A percentile compares a stretch with the other conserved stretches of the same genome.
These are phyloP conservation scores for Trichoderma brevicompactum DNA, from an alignment of 2,329 filamentous ascomycete species.

Conservation along the genomic window DNA sequence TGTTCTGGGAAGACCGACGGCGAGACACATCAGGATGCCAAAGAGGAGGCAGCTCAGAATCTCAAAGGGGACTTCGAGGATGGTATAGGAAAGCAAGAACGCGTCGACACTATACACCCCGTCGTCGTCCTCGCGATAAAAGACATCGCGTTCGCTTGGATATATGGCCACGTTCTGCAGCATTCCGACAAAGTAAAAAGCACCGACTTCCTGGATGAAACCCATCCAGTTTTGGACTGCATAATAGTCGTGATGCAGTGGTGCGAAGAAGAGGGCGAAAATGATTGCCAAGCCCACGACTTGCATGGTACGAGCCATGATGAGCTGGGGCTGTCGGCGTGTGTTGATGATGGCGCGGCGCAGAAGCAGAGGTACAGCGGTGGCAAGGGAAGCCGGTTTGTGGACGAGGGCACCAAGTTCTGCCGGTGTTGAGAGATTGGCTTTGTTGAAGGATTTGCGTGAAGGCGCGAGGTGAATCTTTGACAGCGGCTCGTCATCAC, in stretches of 20 bases:
- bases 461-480: slow-evolving; percentile 33
- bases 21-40: slow-evolving; percentile 65
- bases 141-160: slow-evolving; percentile 72
- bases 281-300: slow-evolving; percentile 66
- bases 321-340: slow-evolving; percentile 65
- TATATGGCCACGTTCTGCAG: slow-evolving; percentile 78
- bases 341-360: slow-evolving; percentile 71
- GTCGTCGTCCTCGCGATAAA: slow-evolving; percentile 76
- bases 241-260: slow-evolving; percentile 69
- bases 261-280: slow-evolving; percentile 70
- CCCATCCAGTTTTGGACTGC: slow-evolving; percentile 74
- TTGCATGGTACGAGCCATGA: slow-evolving; percentile 69
- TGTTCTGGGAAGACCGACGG: slow-evolving; percentile 66
- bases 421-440: slow-evolving; percentile 65
- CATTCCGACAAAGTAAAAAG: slow-evolving; percentile 77
- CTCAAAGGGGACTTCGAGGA: slow-evolving; percentile 74
- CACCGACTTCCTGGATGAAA: slow-evolving; percentile 71
- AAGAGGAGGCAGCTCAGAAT: slow-evolving; percentile 67
- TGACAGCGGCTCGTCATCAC: background rate
- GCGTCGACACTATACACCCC: slow-evolving; percentile 71
- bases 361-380: slow-evolving; percentile 69
- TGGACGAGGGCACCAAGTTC: slow-evolving; percentile 72
- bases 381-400: slow-evolving; percentile 62
- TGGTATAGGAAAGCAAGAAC: slow-evolving; percentile 71
- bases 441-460: slow-evolving; percentile 49